Conservation (phyloP, 129 eudicot species). For the Rutidosis leptorrhynchoides region DNA sequence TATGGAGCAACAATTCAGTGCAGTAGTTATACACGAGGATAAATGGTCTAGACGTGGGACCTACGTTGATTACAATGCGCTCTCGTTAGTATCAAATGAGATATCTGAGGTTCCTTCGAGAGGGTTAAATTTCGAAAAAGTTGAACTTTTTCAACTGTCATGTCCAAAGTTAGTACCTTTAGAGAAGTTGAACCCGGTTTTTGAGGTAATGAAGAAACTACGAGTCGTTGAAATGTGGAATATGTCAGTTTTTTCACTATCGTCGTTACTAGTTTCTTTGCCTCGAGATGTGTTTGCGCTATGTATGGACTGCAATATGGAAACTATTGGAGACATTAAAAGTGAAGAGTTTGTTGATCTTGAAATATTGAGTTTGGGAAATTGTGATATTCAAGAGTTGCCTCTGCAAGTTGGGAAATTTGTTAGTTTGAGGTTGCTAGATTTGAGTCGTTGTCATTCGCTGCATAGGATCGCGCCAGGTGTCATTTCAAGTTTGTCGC, state of each 20-base stretch:
- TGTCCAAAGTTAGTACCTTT: constrained; percentile 27
- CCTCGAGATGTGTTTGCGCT: constrained; percentile 29
- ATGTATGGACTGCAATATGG: constrained; percentile 34
- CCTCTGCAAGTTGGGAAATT: constrained; percentile 35
- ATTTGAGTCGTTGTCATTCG: constrained; percentile 31
- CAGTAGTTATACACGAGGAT: constrained; percentile 34
- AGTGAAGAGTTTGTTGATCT: constrained; percentile 33
- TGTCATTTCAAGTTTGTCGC: constrained; percentile 34
- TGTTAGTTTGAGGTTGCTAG: constrained; percentile 33
- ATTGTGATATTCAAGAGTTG: constrained; percentile 29
- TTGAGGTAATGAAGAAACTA: constrained; percentile 23
- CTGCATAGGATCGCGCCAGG: constrained; percentile 32
- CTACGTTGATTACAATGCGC: constrained; percentile 17
- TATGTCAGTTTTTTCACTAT: constrained; percentile 23
- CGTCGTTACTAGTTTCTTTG: constrained; percentile 25
- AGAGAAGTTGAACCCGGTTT: constrained; percentile 26
- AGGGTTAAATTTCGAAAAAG: constrained; percentile 19
- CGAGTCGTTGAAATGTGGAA: constrained; percentile 37
- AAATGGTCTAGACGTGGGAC: constrained; percentile 32
- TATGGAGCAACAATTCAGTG: constrained; percentile 15
- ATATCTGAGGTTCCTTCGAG: constrained; percentile 37
- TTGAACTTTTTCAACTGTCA: constrained; percentile 35
- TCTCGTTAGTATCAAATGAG: constrained; percentile 35
- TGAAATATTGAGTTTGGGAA: constrained; percentile 40
- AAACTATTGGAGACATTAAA: constrained; percentile 27